Percentiles rank a stretch among this genome's conserved stretches.
These are phyloP conservation scores for Dryadomyces quercus-mongolicae DNA, from an alignment of 2,329 filamentous ascomycete genomes.

Conservation along the genomic window DNA sequence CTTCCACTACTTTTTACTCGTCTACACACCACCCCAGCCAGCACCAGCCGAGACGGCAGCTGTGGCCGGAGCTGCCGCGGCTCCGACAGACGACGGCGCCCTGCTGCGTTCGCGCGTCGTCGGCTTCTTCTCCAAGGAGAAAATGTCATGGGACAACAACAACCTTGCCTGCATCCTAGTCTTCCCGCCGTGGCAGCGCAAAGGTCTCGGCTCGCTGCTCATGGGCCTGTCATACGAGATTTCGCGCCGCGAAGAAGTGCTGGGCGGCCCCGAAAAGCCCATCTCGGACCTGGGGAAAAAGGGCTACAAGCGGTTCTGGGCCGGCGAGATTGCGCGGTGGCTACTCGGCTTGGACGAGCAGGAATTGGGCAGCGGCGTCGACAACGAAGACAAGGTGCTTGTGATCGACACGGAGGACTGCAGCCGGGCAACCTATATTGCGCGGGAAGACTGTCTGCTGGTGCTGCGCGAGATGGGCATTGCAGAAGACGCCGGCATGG, in stretches of 20 bases:
- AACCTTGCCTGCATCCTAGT: conserved; percentile 93
- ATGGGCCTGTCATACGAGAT: conserved; percentile 94
- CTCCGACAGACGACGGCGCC: conserved; percentile 3
- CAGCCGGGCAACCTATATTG: conserved; percentile 70
- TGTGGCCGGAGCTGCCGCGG: neutral
- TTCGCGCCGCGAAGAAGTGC: conserved; percentile 65
- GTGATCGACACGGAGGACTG: conserved; percentile 30
- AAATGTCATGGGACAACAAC: conserved; percentile 97
- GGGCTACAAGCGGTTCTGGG: conserved; percentile 81
- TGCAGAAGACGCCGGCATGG: conserved; percentile 43
- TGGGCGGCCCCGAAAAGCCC: conserved; percentile 90
- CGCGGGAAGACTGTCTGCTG: conserved; percentile 68
- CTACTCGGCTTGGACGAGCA: conserved; percentile 27
- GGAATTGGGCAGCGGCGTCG: conserved; percentile 3
- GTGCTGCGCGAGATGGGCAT: conserved; percentile 73
- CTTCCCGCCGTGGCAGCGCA: conserved; percentile 90
- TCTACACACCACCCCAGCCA: conserved; percentile 48
- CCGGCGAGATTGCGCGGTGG: conserved; percentile 68
- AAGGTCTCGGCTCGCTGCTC: conserved; percentile 74
- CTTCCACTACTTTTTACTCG: conserved; percentile 89
- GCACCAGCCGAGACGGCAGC: neutral
- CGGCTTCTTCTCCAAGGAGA: conserved; percentile 99
- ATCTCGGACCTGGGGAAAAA: conserved; percentile 74
- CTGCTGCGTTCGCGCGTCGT: conserved; percentile 38
- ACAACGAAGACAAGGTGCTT: conserved; percentile 1